phyloP scores from a whole-genome alignment of 2,329 filamentous ascomycete species.

The Aspergillus neoniger region DNA sequence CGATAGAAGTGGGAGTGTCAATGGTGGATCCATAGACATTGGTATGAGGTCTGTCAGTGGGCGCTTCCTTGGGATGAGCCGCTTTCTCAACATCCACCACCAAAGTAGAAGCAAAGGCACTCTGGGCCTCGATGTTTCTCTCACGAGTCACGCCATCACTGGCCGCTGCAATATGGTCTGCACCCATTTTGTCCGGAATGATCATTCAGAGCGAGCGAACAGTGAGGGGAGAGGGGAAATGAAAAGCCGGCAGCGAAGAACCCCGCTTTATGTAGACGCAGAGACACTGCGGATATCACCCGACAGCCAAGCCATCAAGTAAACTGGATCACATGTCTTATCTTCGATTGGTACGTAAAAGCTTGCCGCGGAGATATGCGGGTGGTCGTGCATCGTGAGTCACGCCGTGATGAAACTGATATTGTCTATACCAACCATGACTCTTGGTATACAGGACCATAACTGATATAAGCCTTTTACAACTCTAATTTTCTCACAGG shows the following conservation, averaged over 20 bases:
- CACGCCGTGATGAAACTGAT: neutral
- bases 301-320: neutral
- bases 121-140: conserved; percentile 7
- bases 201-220: neutral
- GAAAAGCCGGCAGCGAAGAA: neutral
- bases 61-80: neutral
- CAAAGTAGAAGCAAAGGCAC: conserved; percentile 7
- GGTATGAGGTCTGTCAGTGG: neutral
- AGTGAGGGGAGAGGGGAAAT: neutral
- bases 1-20: neutral
- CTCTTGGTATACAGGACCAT: no score
- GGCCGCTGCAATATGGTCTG: neutral
- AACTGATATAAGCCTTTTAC: no score
- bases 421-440: neutral
- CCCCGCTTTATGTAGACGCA: neutral
- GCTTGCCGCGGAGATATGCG: neutral
- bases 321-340: neutral
- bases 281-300: neutral
- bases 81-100: conserved; percentile 4
- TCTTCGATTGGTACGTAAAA: neutral
- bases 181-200: neutral
- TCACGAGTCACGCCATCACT: neutral
- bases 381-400: neutral
- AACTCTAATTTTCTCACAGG: no score
- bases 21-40: conserved; percentile 7